Evolutionary conservation across 2,329 filamentous ascomycete genomes (phyloP).

Genomic region (Grosmannia serpens): DNA sequence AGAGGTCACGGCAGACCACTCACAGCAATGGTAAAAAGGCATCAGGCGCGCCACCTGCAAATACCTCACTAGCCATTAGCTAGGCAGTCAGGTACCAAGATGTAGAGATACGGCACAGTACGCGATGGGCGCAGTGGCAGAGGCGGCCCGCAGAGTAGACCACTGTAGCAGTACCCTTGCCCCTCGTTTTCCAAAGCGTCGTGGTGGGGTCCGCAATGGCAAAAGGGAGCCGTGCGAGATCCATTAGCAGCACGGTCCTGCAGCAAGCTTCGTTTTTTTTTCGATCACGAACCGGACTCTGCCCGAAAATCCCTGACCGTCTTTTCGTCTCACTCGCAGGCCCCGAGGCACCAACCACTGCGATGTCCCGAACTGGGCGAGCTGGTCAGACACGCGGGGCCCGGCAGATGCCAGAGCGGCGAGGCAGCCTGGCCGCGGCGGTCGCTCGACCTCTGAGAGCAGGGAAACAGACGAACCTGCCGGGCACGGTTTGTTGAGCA

Average conservation of each 20-base stretch:
- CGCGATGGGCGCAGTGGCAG: background rate
- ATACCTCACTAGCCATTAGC: slow-evolving; percentile 12
- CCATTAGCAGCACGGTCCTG: background rate
- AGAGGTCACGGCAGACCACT: slow-evolving; percentile 3
- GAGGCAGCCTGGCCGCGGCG: background rate
- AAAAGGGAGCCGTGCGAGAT: background rate
- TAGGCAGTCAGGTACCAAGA: slow-evolving; percentile 2
- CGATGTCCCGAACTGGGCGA: background rate
- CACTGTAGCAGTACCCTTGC: background rate
- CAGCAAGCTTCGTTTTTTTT: background rate
- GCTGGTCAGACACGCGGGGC: background rate
- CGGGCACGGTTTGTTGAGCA: background rate
- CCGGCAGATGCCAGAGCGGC: background rate
- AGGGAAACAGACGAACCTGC: background rate
- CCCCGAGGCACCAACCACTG: background rate
- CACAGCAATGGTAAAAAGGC: slow-evolving; percentile 3
- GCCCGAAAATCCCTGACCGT: background rate
- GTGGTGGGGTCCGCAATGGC: background rate
- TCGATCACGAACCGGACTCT: background rate
- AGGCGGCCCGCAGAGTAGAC: background rate
- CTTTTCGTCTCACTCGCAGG: background rate
- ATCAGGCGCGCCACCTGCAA: slow-evolving; percentile 2
- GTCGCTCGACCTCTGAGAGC: background rate
- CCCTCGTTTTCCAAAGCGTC: background rate
- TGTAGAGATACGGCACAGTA: background rate